These are phyloP conservation scores for Salvia miltiorrhiza DNA, from an alignment of 257 asterid genomes.

Conservation along the genomic window DNA sequence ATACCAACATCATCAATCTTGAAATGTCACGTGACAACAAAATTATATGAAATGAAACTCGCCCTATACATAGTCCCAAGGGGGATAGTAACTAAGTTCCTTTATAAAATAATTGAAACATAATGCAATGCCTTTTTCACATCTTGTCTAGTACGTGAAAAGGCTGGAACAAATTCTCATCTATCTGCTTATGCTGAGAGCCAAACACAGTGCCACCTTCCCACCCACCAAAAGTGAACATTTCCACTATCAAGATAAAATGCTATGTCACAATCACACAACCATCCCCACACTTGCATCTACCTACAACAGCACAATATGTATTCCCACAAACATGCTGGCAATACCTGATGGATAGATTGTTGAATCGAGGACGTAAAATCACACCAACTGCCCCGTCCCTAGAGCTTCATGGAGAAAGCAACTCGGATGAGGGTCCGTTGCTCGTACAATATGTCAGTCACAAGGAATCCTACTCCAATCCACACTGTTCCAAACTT, in stretches of 20 bases:
- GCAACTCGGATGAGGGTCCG: background rate
- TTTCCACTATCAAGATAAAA: slow-evolving; percentile 14
- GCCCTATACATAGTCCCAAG: background rate
- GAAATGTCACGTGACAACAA: no score
- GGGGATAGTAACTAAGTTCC: background rate
- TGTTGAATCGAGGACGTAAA: background rate
- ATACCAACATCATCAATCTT: no score
- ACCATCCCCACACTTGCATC: background rate
- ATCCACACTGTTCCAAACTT: background rate
- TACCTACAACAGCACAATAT: background rate
- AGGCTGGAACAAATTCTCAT: slow-evolving; percentile 24
- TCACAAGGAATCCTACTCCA: background rate
- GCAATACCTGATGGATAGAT: background rate
- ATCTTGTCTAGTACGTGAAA: slow-evolving; percentile 8
- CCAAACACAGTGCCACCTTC: background rate
- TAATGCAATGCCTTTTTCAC: background rate
- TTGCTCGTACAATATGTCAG: background rate
- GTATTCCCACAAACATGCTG: background rate
- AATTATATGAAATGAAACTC: background rate
- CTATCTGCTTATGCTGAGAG: background rate
- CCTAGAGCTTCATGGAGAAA: background rate
- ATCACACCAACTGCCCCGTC: background rate
- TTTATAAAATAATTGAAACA: background rate
- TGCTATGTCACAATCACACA: slow-evolving; percentile 14
- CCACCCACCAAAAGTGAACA: slow-evolving; percentile 13